Evolutionary conservation across 345 rosid species (phyloP), one percentile per base, ranked within the genome.

Genomic region (Microcos paniculata): DNA sequence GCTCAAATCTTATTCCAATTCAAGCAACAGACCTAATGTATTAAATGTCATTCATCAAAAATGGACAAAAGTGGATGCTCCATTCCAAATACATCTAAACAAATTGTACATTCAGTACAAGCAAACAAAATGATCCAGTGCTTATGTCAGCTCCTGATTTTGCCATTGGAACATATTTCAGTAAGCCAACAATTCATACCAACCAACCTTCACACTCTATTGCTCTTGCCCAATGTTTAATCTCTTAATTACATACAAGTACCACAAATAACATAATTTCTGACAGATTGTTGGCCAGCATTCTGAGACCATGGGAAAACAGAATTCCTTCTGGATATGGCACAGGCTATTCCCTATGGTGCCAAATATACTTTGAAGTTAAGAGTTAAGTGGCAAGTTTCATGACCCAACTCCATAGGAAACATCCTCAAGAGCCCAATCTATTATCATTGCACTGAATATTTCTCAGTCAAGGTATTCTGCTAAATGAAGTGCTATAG

Each of bases 21-120:
- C 38, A 26, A 38, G 26, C 38, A 8, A 45, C 56, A 26, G 15
- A 46, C 33, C 57, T 16, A 15, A 33, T 4, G 56, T 26, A 26
- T 65, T 68, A 46, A 68, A 45, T 67, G 38, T 5, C 71, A 66
- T 45, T 66, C 12, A 66, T 43, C 43, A n/a, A 45, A 65, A 65
- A 45, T 45, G 53, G 38, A 21, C 38, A 67, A 67, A 45, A 67
- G 15, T 45, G 55, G 71, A 67, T 46, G 21, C 15, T 8, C 11
- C 15, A 67, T 67, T 49, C 71, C 53, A 45, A 43, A 42, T 24
- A 66, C 21, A 45, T 24, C 19, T 31, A 67, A 66, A 45, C 71
- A 35, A 26, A 19, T 21, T 14, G 7, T 46, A 15, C 45, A 33
- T 15, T 31, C 19, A 51, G 31, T 67, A 67, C 19, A 40, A 51